Base-by-base conservation (phyloP, 306 rosid genomes). In the Macrotyloma uniflorum region DNA sequence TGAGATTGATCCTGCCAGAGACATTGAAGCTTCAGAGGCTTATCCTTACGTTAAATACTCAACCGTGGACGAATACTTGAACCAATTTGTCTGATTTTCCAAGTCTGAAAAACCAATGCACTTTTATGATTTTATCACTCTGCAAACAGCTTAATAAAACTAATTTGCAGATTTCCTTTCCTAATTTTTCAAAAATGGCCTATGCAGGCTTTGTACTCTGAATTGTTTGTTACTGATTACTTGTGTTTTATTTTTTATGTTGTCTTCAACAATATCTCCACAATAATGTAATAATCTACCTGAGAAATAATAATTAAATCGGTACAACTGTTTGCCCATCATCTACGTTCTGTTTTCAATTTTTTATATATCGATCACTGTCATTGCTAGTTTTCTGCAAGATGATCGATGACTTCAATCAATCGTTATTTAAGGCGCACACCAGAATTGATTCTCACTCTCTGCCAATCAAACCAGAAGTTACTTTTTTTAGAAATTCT, bases 1-100 rank as follows among this genome's bases (percentile, higher is more conserved):
- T 68, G 86, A 82, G 53, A 82, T 86, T 67, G 86, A 89, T 7
- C 79, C 82, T 30, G 54, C 86, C 10, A 70, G 63, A 43, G 88
- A 84, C 1, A 40, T 67, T 38, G 88, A 86, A 47, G 89, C 89
- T 72, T 49, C 67, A 19, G 87, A 80, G 4, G 66, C 74, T 45
- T 89, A 80, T 14, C 89, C 89, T 7, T 74, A 85, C 9, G 80
- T 84, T 6, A 83, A 83, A 69, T 86, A 86, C 83, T 82, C 83
- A 6, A 86, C 83, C 0, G 50, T 63, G 0, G 83, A 80, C 5
- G 80, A 82, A 19, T 84, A 72, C 50, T 36, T 86, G 49, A 10
- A 84, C 32, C 83, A 79, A 18, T 79, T 88, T 57, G 79, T 88
- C 30, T 87, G 72, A 81, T 35, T 33, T 36, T 15, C 0, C 4